Evolutionary conservation across 768 basidiomycete species (phyloP).

Genomic region (Tremella mesenterica): DNA sequence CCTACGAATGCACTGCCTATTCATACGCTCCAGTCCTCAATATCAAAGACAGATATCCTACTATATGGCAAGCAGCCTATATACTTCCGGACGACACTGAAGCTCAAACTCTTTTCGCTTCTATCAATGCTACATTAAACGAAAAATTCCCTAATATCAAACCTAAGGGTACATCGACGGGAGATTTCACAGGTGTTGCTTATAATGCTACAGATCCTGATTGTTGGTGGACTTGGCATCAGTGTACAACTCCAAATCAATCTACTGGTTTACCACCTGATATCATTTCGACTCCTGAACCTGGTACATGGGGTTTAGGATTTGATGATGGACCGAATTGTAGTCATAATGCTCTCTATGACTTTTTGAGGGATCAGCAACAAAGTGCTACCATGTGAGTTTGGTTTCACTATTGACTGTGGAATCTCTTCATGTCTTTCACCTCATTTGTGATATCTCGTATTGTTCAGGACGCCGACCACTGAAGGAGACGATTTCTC

Average conservation of each 20-base stretch:
- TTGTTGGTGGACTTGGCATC: slow-evolving; percentile 45
- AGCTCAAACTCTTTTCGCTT: slow-evolving; percentile 32
- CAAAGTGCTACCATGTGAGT: slow-evolving; percentile 45
- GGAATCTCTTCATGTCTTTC: too few species aligned
- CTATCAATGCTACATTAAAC: slow-evolving; percentile 38
- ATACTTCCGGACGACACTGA: slow-evolving; percentile 39
- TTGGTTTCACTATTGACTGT: background rate
- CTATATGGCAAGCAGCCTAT: slow-evolving; percentile 34
- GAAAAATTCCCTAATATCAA: slow-evolving; percentile 27
- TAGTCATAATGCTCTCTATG: slow-evolving; percentile 46
- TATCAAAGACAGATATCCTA: slow-evolving; percentile 28
- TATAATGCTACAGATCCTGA: slow-evolving; percentile 40
- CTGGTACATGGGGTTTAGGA: slow-evolving; percentile 42
- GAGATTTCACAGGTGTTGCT: slow-evolving; percentile 35
- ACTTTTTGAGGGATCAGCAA: slow-evolving; percentile 39
- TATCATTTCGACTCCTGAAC: slow-evolving; percentile 39
- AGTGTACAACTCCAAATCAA: slow-evolving; percentile 35
- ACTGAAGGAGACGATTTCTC: too few species aligned
- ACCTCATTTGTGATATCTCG: background rate
- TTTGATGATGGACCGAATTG: slow-evolving; percentile 47
- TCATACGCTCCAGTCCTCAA: slow-evolving; percentile 29
- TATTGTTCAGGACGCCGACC: background rate
- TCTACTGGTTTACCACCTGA: slow-evolving; percentile 33
- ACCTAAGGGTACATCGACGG: slow-evolving; percentile 38
- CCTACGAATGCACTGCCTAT: slow-evolving; percentile 41